Evolutionary conservation across 1,284 basidiomycete species (phyloP).

Genomic region (Jaminaea rosea): DNA sequence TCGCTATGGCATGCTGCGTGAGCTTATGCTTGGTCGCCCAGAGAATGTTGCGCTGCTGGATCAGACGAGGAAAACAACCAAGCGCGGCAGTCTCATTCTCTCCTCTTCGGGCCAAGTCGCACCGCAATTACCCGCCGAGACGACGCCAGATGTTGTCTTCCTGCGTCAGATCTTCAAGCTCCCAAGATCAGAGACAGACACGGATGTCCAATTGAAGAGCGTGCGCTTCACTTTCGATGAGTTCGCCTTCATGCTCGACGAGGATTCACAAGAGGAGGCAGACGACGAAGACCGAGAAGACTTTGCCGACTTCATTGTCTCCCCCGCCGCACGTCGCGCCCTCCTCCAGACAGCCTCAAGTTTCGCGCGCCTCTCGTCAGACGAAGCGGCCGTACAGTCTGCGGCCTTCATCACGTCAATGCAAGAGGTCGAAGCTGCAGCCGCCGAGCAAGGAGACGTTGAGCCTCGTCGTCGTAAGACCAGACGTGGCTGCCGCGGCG

Average conservation of each 20-base stretch:
- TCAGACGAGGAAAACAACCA: not conserved
- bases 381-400: not conserved
- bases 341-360: not conserved
- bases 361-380: not conserved
- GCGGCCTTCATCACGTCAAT: not conserved
- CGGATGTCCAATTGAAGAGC: not conserved
- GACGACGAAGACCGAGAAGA: not conserved
- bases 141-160: not conserved
- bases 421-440: not conserved
- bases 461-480: too few species aligned
- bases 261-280: not conserved
- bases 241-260: not conserved
- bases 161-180: conserved; percentile 2
- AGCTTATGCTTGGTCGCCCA: not conserved
- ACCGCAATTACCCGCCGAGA: not conserved
- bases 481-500: not conserved
- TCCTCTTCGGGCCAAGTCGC: not conserved
- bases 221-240: not conserved
- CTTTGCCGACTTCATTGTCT: not conserved
- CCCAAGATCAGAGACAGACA: not conserved
- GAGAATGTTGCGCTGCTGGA: not conserved
- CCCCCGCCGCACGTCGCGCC: not conserved
- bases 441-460: not conserved
- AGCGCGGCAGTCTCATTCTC: not conserved
- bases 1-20: not conserved